A percentile compares a stretch with the other conserved stretches of the same genome.
phyloP scores from a whole-genome alignment of 805 yeast genomes.

The Vanderwaltozyma yarrowii region DNA sequence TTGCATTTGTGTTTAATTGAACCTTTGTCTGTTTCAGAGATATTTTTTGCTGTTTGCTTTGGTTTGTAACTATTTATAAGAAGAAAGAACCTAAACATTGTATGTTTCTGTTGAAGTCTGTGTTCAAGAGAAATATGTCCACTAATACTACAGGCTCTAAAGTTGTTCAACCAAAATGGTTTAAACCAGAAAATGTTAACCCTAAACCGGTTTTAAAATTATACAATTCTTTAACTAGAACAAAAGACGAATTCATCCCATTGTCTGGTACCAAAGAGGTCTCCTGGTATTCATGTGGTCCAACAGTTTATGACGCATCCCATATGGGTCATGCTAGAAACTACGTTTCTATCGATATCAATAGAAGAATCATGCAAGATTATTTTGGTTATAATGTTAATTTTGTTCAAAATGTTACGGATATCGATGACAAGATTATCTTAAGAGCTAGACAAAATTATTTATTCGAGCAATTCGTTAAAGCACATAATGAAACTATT shows the following conservation, averaged over 20 bases:
- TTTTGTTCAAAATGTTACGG: constrained; percentile 97
- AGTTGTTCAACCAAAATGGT: constrained; percentile 46
- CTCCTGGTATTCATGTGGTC: constrained; percentile 97
- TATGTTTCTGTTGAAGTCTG: constrained; percentile 1
- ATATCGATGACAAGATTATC: constrained; percentile 94
- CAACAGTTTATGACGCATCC: constrained; percentile 90
- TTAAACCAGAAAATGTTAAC: constrained; percentile 24
- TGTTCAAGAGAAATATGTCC: constrained; percentile 4
- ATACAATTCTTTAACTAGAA: constrained; percentile 75
- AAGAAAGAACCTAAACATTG: no score
- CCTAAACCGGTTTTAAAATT: constrained; percentile 40
- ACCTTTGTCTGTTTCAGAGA: no score
- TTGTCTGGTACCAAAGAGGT: constrained; percentile 46
- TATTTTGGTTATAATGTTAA: constrained; percentile 83
- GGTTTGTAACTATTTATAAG: background rate
- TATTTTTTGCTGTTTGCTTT: background rate
- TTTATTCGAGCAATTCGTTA: constrained; percentile 54
- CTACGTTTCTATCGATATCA: constrained; percentile 88
- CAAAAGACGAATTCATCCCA: constrained; percentile 74
- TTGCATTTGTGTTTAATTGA: no score
- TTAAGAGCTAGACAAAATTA: constrained; percentile 86
- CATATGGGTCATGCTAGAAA: constrained; percentile 99
- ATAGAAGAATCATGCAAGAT: constrained; percentile 79
- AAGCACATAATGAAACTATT: constrained; percentile 19
- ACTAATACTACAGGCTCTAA: constrained; percentile 12